phyloP scores from a whole-genome alignment of 2,329 filamentous ascomycete species.

The Alternaria metachromatica region DNA sequence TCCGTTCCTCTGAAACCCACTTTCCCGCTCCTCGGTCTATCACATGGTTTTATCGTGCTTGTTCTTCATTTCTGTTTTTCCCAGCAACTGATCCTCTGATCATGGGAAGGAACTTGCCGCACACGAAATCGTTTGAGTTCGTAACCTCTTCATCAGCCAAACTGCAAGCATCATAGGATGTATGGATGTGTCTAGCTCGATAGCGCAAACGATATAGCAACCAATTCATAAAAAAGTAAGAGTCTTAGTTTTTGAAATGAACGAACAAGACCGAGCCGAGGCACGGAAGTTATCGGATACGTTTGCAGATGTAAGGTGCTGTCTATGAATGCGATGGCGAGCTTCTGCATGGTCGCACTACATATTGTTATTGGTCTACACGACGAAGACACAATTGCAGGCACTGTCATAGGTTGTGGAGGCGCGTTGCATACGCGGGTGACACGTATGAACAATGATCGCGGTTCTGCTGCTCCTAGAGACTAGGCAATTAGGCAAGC shows the following conservation, averaged over 20 bases:
- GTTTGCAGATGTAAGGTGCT: background rate
- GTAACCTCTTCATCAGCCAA: background rate
- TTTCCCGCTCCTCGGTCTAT: background rate
- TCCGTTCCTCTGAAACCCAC: background rate
- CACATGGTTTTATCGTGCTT: background rate
- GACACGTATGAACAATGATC: background rate
- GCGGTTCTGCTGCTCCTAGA: background rate
- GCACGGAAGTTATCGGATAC: accelerated
- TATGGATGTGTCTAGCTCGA: background rate
- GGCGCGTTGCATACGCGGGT: background rate
- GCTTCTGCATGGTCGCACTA: background rate
- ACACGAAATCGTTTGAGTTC: background rate
- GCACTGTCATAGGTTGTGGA: no score
- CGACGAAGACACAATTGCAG: background rate
- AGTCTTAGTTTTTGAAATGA: background rate
- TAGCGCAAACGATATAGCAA: background rate
- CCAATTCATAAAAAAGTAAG: background rate
- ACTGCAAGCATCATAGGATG: background rate
- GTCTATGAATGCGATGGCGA: background rate
- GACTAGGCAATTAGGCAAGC: background rate
- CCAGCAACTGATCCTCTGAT: background rate
- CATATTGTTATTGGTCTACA: no score
- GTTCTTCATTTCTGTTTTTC: background rate
- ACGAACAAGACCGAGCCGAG: background rate
- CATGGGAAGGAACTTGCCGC: background rate